Percentiles rank a stretch among this genome's conserved stretches.
phyloP scores from a whole-genome alignment of 2,329 filamentous ascomycete species.

The Apiospora malaysiana region DNA sequence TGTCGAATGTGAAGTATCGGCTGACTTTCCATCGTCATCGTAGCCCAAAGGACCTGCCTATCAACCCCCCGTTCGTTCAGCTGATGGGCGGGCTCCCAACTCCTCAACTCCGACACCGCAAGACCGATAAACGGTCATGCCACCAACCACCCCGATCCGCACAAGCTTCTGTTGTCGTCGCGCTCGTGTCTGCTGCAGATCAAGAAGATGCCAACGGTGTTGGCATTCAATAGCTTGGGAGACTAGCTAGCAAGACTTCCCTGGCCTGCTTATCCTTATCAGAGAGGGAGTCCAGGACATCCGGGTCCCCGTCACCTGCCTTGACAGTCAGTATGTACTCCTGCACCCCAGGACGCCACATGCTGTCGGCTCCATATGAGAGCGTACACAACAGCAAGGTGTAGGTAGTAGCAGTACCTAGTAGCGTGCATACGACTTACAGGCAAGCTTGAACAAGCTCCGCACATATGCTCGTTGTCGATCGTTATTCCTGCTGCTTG shows the following conservation, averaged over 20 bases:
- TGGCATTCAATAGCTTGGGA: background rate
- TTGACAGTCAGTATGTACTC: no score
- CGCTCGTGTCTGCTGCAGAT: background rate
- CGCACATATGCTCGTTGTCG: background rate
- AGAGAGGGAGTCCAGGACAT: background rate
- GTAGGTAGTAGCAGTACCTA: background rate
- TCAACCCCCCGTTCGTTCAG: no score
- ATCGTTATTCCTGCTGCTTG: background rate
- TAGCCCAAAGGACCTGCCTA: no score
- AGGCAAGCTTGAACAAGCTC: background rate
- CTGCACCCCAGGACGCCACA: constrained; percentile 7
- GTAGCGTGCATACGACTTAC: constrained; percentile 6
- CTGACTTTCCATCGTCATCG: background rate
- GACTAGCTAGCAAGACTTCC: background rate
- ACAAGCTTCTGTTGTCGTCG: background rate
- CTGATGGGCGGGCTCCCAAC: background rate
- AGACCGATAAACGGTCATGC: background rate
- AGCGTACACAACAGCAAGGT: background rate
- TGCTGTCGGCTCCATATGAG: background rate
- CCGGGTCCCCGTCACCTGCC: background rate
- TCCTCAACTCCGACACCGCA: constrained; percentile 1
- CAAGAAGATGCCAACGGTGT: background rate
- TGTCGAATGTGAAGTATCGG: background rate
- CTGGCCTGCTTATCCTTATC: background rate
- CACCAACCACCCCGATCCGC: background rate